Base-by-base conservation (phyloP, 2,329 filamentous ascomycete species). In the Coniella vitis region DNA sequence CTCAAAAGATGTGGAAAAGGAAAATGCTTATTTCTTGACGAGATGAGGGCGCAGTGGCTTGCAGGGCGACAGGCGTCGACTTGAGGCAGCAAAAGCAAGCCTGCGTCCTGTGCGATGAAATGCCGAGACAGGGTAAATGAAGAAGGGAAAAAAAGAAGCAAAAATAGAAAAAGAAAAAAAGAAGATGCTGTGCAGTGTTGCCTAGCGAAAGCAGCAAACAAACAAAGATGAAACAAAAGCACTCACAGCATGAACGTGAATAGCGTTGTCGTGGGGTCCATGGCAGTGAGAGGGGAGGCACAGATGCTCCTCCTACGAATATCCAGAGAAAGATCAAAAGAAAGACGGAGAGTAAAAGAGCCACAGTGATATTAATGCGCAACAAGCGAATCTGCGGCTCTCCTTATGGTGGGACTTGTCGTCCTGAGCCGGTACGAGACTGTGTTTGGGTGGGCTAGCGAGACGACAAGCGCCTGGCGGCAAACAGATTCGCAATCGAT, bases 231-330 rank as follows among this genome's bases (percentile, higher is more conserved):
- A 50, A 59, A 49, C 58, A 58, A 49, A 21, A 20, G 38, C 19
- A 81, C 79, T 78, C 70, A 84, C 81, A 84, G 66, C 67, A 81
- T 74, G 63, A 86, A 86, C 53, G 83, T 84, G 62, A 84, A 75
- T 57, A 86, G 78, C 51, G 83, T 83, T 19, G 81, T 84, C 37
- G 72, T 72, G 46, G 77, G 77, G 65, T 81, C 76, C 77, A 81
- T 79, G 61, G 46, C 57, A 54, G 48, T 53, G 37, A 48, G 51
- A 32, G 41, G 37, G 43, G 56, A 55, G 47, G 38, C 56, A 50
- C 5, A 10, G 56, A 59, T 55, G n/a, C n/a, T 60, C 54, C 43
- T 44, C 39, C 45, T 48, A 40, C 29, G 20, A 32, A 20, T 20
- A 31, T 37, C 17, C 13, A 32, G 13, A 51, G 25, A 32, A 12